phyloP scores from a whole-genome alignment of 768 basidiomycete genomes.

The Suillus paluster region DNA sequence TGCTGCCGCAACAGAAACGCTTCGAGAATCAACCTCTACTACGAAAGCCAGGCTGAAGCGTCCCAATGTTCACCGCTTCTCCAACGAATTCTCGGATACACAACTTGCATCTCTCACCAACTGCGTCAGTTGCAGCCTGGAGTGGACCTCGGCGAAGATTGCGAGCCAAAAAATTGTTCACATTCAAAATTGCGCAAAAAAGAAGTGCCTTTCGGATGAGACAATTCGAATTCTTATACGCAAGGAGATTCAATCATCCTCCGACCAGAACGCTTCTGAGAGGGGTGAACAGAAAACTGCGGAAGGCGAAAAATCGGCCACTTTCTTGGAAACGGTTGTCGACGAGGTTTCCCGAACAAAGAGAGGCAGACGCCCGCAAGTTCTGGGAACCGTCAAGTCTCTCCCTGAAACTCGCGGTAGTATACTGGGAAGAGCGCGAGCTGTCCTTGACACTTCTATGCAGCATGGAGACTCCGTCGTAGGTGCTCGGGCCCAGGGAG shows the following conservation, averaged over 20 bases:
- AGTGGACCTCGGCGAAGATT: constrained; percentile 75
- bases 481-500: constrained; percentile 10
- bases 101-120: constrained; percentile 53
- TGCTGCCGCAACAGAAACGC: background rate
- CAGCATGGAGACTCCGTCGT: background rate
- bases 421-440: constrained; percentile 44
- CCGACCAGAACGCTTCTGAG: constrained; percentile 12
- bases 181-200: constrained; percentile 70
- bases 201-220: constrained; percentile 53
- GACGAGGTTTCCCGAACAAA: constrained; percentile 51
- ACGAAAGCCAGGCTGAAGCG: background rate
- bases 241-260: constrained; percentile 45
- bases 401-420: constrained; percentile 49
- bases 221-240: constrained; percentile 58
- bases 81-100: constrained; percentile 46
- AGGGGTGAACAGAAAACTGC: constrained; percentile 29
- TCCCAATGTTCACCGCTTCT: constrained; percentile 14
- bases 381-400: constrained; percentile 48
- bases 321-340: constrained; percentile 61
- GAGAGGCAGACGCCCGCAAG: constrained; percentile 42
- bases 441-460: constrained; percentile 32
- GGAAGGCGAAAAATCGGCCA: constrained; percentile 35
- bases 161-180: constrained; percentile 66
- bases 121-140: constrained; percentile 67
- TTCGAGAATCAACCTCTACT: background rate